Base-by-base conservation (phyloP, 495 filamentous ascomycete species). In the Lepidopterella palustris region DNA sequence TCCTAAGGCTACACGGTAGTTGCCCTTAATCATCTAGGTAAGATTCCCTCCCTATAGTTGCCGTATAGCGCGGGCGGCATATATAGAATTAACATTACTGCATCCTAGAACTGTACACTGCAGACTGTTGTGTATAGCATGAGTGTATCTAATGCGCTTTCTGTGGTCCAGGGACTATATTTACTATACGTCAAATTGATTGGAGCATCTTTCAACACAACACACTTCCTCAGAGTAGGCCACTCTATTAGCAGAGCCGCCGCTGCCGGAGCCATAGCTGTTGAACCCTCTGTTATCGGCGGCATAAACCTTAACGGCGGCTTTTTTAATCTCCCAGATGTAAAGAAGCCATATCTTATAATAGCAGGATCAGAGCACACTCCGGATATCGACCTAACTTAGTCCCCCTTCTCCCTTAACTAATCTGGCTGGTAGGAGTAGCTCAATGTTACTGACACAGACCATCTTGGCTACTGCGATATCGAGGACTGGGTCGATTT, bases 1-100 rank as follows among this genome's bases (percentile, higher is more conserved):
- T 65, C 62, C 8, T 29, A 65, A 5, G 62, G 62, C 28, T 65
- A 61, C 49, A 57, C 58, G 3, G 58, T 65, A 3, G 31, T 65
- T 5, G 45, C 53, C 2, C 20, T 65, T 32, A 58, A 65, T 45
- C 62, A 65, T 35, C 62, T 58, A 9, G 62, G 62, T 18, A 53
- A 65, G 53, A 20, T 32, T 2, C 62, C 62, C 21, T 60, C 57
- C 48, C 29, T 65, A 1, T 32, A 58, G 48, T 39, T 65, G 13
- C 61, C 61, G 13, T 26, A 48, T 26, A 27, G 35, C n/a, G n/a
- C n/a, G n/a, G n/a, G n/a, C n/a, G n/a, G n/a, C n/a, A n/a, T n/a
- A n/a, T n/a, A n/a, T n/a, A n/a, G n/a, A n/a, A n/a, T n/a, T n/a
- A n/a, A n/a, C n/a, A n/a, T n/a, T n/a, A n/a, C n/a, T n/a, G n/a